Percentiles rank a stretch among this genome's conserved stretches.
Conservation (phyloP, 1,284 basidiomycete genomes). For the Vanrija humicola region DNA sequence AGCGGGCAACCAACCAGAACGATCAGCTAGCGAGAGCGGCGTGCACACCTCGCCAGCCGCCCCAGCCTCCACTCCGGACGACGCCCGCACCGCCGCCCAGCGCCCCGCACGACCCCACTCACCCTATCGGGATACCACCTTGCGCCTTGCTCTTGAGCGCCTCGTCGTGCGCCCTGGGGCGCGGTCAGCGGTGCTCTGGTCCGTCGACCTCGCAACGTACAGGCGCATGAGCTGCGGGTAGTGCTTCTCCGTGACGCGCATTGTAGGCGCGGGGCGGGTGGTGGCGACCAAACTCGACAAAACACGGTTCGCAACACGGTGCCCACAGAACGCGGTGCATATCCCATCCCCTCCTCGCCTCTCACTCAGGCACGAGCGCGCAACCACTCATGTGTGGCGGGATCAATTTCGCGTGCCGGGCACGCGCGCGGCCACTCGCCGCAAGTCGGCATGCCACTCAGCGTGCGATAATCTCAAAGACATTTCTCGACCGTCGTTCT, state of each 20-base stretch:
- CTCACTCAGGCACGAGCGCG: too few relatives aligned
- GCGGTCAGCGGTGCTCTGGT: neutral
- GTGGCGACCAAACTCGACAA: too few relatives aligned
- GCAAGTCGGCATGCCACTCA: neutral
- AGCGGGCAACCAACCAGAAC: too few relatives aligned
- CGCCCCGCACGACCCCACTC: neutral
- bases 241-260: conserved; percentile 18
- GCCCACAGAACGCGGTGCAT: too few relatives aligned
- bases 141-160: conserved; percentile 25
- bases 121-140: conserved; percentile 42
- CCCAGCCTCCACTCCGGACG: neutral
- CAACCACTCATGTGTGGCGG: too few relatives aligned
- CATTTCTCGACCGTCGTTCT: neutral
- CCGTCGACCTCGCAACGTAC: conserved; percentile 7
- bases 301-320: too few relatives aligned
- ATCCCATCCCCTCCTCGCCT: too few relatives aligned
- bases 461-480: too few relatives aligned
- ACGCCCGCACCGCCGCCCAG: neutral
- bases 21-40: too few relatives aligned
- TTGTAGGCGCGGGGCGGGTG: too few relatives aligned
- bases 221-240: conserved; percentile 28
- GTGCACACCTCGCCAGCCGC: neutral
- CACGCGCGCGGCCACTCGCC: neutral
- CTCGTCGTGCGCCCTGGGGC: conserved; percentile 27
- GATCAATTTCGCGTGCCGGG: neutral